A percentile compares a stretch with the other conserved stretches of the same genome.
phyloP scores from a whole-genome alignment of 345 rosid genomes.

The Sisymbrium altissimum region DNA sequence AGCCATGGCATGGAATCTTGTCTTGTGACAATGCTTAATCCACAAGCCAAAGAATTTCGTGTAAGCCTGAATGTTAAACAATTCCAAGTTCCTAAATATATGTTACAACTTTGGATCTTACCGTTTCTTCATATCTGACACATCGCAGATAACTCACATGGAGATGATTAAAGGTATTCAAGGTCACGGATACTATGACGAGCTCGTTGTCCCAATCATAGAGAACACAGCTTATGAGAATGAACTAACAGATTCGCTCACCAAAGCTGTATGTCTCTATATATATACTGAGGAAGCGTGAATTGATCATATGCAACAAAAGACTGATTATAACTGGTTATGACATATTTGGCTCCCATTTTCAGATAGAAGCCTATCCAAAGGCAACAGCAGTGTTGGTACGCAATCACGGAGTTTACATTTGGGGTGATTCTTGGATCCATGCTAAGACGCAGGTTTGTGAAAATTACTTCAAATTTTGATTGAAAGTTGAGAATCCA shows the following conservation, averaged over 20 bases:
- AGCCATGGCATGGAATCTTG: slow-evolving; percentile 98
- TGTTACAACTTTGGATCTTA: neutral
- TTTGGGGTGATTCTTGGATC: slow-evolving; percentile 99
- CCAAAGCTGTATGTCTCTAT: slow-evolving; percentile 78
- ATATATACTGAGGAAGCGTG: neutral
- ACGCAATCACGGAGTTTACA: slow-evolving; percentile 86
- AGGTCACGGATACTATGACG: slow-evolving; percentile 96
- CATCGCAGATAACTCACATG: slow-evolving; percentile 85
- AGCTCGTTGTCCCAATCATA: slow-evolving; percentile 90
- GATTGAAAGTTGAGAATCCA: slow-evolving; percentile 10
- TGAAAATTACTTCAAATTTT: slow-evolving; percentile 10
- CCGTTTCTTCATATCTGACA: slow-evolving; percentile 2
- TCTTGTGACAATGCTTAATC: slow-evolving; percentile 89
- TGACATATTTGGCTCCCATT: neutral
- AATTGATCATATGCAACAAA: neutral
- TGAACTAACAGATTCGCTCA: slow-evolving; percentile 87
- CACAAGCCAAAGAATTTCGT: slow-evolving; percentile 74
- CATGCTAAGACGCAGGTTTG: slow-evolving; percentile 95
- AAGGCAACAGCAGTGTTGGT: slow-evolving; percentile 94
- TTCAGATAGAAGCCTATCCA: slow-evolving; percentile 84
- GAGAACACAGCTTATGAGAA: slow-evolving; percentile 91
- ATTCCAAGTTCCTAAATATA: neutral
- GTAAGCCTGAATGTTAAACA: slow-evolving; percentile 44
- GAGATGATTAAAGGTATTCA: slow-evolving; percentile 99
- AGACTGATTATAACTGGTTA: neutral